These are phyloP conservation scores for Haplosporangium sp. DNA, from an alignment of 371 early-diverging fungal species.

Conservation along the genomic window DNA sequence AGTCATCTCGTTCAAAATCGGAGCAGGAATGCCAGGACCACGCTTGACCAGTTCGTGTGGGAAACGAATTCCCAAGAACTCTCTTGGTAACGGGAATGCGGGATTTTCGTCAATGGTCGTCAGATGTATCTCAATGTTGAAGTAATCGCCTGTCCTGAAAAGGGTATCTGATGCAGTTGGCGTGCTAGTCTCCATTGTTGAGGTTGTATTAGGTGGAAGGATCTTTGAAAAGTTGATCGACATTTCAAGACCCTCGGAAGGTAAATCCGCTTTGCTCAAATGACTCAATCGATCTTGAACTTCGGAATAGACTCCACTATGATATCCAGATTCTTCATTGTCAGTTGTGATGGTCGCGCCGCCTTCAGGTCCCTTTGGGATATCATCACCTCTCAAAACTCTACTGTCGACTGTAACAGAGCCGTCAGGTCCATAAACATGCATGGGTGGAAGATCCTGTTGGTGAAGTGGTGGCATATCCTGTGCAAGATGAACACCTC, in stretches of 20 bases:
- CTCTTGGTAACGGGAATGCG: constrained; percentile 15
- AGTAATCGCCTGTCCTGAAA: constrained; percentile 43
- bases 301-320: constrained; percentile 30
- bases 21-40: constrained; percentile 9
- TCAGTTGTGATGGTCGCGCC: background rate
- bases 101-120: constrained; percentile 1
- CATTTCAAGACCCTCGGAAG: constrained; percentile 32
- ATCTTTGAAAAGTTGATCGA: no score
- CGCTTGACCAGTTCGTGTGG: constrained; percentile 26
- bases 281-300: constrained; percentile 31
- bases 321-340: constrained; percentile 38
- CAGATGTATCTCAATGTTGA: constrained; percentile 32
- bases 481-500: constrained; percentile 15
- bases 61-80: constrained; percentile 35
- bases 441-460: constrained; percentile 36
- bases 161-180: constrained; percentile 14
- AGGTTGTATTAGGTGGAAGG: no score
- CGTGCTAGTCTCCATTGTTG: background rate
- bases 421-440: constrained; percentile 10
- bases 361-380: constrained; percentile 8
- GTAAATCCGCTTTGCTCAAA: constrained; percentile 5
- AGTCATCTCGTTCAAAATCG: constrained; percentile 43
- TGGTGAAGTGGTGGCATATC: constrained; percentile 35
- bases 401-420: constrained; percentile 20
- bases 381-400: constrained; percentile 32